phyloP scores from a whole-genome alignment of 2,329 filamentous ascomycete species.

The Sordariomycetes sp. region DNA sequence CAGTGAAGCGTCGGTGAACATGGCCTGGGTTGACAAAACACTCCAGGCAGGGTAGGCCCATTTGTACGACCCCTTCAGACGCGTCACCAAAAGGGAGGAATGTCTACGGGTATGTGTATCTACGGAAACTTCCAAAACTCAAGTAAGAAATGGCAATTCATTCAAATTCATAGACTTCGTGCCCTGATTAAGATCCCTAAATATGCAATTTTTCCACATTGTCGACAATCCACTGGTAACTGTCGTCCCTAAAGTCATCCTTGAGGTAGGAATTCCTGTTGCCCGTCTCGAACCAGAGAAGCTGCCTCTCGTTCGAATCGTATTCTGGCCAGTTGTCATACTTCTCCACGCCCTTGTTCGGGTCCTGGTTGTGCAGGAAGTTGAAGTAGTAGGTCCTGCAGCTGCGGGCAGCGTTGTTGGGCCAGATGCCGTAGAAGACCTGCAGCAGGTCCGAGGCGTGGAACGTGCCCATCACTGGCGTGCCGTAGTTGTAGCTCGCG shows the following conservation, averaged over 20 bases:
- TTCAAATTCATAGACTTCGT: too few relatives aligned
- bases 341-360: conserved; percentile 44
- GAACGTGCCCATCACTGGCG: conserved; percentile 66
- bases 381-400: conserved; percentile 63
- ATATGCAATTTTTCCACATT: conserved; percentile 15
- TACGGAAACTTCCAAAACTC: too few relatives aligned
- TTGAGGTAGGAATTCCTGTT: conserved; percentile 18
- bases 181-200: too few relatives aligned
- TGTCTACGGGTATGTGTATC: too few relatives aligned
- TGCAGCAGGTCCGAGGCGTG: conserved; percentile 63
- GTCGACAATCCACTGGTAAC: conserved; percentile 14
- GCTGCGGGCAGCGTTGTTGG: conserved; percentile 50
- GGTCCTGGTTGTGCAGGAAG: conserved; percentile 63
- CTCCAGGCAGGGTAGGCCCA: too few relatives aligned
- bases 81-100: too few relatives aligned
- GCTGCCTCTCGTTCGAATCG: conserved; percentile 25
- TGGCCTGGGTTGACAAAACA: too few relatives aligned
- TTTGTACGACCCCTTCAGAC: too few relatives aligned
- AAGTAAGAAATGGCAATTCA: too few relatives aligned
- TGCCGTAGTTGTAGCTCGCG: conserved; percentile 60
- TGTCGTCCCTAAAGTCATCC: conserved; percentile 27
- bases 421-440: conserved; percentile 55
- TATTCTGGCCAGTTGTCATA: conserved; percentile 26
- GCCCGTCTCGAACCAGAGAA: conserved; percentile 36
- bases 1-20: too few relatives aligned